Evolutionary conservation across 1,139 yeast genomes (phyloP).

Genomic region (Suhomyces wounanorum): DNA sequence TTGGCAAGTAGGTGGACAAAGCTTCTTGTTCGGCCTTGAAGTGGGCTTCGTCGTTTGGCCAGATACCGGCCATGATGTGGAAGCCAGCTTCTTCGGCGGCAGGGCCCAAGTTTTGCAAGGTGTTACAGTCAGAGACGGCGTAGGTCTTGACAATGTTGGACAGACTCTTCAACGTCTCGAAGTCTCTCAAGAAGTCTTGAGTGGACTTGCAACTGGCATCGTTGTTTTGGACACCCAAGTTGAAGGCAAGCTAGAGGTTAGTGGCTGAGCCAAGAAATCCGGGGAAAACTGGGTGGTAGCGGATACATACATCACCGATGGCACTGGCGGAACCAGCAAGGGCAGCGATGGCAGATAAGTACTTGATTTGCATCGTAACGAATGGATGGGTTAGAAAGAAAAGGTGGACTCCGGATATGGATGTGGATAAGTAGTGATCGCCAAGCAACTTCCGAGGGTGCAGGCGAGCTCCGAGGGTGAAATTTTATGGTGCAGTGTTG

Average conservation of each 20-base stretch:
- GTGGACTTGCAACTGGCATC: constrained; percentile 72
- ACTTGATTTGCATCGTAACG: constrained; percentile 41
- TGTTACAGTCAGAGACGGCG: constrained; percentile 86
- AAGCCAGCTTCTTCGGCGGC: constrained; percentile 79
- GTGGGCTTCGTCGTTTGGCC: constrained; percentile 86
- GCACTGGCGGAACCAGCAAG: constrained; percentile 41
- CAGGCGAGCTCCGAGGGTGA: constrained; percentile 6
- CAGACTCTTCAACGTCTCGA: constrained; percentile 55
- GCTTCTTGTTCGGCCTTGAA: constrained; percentile 71
- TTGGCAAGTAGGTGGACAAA: constrained; percentile 66
- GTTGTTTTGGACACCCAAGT: constrained; percentile 75
- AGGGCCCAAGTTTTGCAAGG: constrained; percentile 79
- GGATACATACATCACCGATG: constrained; percentile 45
- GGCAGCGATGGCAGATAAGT: constrained; percentile 41
- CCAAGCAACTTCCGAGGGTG: constrained; percentile 5
- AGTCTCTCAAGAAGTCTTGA: constrained; percentile 65
- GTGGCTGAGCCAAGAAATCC: constrained; percentile 14
- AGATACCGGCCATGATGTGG: constrained; percentile 74
- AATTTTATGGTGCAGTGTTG: constrained; percentile 9
- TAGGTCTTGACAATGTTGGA: constrained; percentile 72
- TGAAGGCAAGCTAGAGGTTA: constrained; percentile 59
- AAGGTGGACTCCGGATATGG: background rate
- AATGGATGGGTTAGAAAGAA: constrained; percentile 10
- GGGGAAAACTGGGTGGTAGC: background rate
- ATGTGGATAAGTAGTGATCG: constrained; percentile 5